Evolutionary conservation across 2,329 filamentous ascomycete genomes (phyloP).

Genomic region (Periconia sp.): DNA sequence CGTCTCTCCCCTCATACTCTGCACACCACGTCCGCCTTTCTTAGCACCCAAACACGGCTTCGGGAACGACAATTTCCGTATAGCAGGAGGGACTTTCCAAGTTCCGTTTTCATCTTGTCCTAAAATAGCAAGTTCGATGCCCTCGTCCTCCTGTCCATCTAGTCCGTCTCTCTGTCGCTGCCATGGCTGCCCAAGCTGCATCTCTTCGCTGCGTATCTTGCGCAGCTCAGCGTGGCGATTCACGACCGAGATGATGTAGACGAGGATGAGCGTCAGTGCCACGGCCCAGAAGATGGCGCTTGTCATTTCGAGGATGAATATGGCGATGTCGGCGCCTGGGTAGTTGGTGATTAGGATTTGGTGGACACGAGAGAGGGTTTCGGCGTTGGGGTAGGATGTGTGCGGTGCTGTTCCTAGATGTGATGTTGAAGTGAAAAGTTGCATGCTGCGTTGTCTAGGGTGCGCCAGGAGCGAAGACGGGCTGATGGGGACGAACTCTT

Average conservation of each 20-base stretch:
- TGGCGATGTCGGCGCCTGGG: conserved; percentile 5
- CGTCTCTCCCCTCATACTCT: conserved; percentile 3
- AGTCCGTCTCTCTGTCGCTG: neutral
- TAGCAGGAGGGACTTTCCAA: neutral
- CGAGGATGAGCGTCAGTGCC: neutral
- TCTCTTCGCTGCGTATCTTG: neutral
- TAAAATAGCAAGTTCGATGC: neutral
- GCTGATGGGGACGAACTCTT: too few relatives aligned
- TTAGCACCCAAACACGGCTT: neutral
- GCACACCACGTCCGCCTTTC: neutral
- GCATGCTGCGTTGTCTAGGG: neutral
- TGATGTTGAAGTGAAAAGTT: neutral
- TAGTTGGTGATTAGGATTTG: conserved; percentile 16
- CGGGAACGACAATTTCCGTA: neutral
- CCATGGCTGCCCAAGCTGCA: neutral
- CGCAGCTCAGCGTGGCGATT: neutral
- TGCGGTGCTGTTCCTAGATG: neutral
- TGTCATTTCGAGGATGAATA: conserved; percentile 9
- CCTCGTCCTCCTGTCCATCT: neutral
- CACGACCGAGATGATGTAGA: neutral
- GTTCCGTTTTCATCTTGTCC: neutral
- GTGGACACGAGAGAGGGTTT: conserved; percentile 24
- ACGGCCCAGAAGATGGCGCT: conserved; percentile 1
- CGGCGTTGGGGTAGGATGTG: neutral
- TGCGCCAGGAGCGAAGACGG: neutral